Evolutionary conservation across 495 filamentous ascomycete species (phyloP).

Genomic region (Daldinia decipiens): DNA sequence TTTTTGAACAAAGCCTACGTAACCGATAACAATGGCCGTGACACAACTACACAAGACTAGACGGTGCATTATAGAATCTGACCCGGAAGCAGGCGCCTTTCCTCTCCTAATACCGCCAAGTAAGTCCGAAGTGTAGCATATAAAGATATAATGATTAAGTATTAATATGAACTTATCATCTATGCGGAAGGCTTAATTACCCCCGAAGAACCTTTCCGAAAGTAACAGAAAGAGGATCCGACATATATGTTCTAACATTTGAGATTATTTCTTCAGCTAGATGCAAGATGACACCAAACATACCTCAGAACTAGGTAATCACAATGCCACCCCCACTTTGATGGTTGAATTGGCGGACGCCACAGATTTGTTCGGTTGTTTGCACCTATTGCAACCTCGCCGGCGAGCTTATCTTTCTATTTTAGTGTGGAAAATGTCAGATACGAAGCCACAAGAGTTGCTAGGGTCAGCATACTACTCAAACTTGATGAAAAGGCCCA

Average conservation of each 20-base stretch:
- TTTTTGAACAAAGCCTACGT: too few species aligned
- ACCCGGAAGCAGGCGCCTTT: too few species aligned
- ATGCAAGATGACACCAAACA: slow-evolving; percentile 1
- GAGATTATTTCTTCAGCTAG: slow-evolving; percentile 16
- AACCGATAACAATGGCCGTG: too few species aligned
- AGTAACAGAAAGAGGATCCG: background rate
- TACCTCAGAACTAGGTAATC: slow-evolving; percentile 1
- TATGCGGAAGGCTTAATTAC: too few species aligned
- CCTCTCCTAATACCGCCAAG: too few species aligned
- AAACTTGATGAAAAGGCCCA: too few species aligned
- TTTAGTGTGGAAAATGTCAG: background rate
- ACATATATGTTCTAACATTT: background rate
- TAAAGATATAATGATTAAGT: background rate
- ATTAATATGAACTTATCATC: too few species aligned
- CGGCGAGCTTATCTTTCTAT: background rate
- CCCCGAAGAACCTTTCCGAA: too few species aligned
- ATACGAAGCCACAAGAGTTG: too few species aligned
- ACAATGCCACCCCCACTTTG: slow-evolving; percentile 4
- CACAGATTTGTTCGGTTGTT: slow-evolving; percentile 13
- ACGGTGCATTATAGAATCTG: too few species aligned
- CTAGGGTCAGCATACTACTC: too few species aligned
- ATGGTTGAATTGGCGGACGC: slow-evolving; percentile 1
- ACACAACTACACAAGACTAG: too few species aligned
- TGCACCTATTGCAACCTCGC: background rate
- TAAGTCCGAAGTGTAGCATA: slow-evolving; percentile 11